Base-by-base conservation (phyloP, 2,329 filamentous ascomycete species). In the Fusarium nygamai region DNA sequence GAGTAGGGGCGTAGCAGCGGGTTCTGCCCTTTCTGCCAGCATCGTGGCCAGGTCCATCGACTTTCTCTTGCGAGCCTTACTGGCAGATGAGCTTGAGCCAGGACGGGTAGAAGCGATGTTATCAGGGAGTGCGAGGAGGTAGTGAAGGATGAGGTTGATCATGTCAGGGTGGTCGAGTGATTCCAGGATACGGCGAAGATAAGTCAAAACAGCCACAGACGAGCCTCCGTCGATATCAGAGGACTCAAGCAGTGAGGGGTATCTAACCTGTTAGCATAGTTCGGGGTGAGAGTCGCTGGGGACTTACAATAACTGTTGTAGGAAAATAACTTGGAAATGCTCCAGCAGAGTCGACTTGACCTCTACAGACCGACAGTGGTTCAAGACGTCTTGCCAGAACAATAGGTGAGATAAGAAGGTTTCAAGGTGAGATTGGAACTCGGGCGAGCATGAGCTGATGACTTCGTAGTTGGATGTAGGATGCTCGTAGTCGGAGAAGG, bases 361-460 rank as follows among this genome's bases (percentile, higher is more conserved):
- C 80, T 98, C 96, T 3, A 92, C 87, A 8, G 96, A 98, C 78
- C 92, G 91, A 84, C 96, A 99, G 83, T 98, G 96, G 81, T 98
- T 96, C 69, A 99, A 86, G 39, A 98, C 95, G 82, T 99, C 96
- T 84, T 99, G 96, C 96, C 96, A 99, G 80, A 99, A 99, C 11
- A 97, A 87, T 56, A 99, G 88, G 80, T 98, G 97, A 2, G 96
- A 98, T 47, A 99, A 87, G 79, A 99, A 99, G 0, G 95, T 97
- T 62, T 96, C 92, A 79, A 98, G 90, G 78, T 98, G 94, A n/a
- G 91, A 89, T 78, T 94, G 93, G 72, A 97, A 95, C 67, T 94
- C 91, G 2, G 89, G 86, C 6, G 92, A 91, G 80, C 93, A 92
- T 56, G 94, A 92, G 83, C 90, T 91, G 78, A 94, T 90, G 74